Evolutionary conservation across 2,329 filamentous ascomycete genomes (phyloP), one percentile per base, ranked within the genome.

Genomic region (Cercospora sp.): DNA sequence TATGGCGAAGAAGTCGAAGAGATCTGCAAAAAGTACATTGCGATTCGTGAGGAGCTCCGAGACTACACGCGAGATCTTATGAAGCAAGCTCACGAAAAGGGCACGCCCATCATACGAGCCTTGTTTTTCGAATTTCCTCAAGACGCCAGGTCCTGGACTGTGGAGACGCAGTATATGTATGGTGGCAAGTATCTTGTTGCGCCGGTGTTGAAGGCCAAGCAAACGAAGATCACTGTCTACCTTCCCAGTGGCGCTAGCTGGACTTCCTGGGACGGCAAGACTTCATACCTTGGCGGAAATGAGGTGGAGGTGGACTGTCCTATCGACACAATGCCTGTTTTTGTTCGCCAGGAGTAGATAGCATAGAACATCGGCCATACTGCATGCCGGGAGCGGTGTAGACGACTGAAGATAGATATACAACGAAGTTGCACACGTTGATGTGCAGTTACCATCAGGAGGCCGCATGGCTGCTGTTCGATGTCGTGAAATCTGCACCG

Each of bases 141-240:
- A 0, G 88, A 90, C 67, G 59, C 77, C 12, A 77, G 74, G 66
- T 80, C 82, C 16, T 90, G 89, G 88, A 81, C 83, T 4, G 74
- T 89, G 3, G 85, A 87, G 62, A 83, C 84, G 34, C 84, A 90
- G 79, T 90, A 90, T 74, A 86, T 91, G 84, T 91, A 85, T 72
- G 89, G 88, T 0, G 74, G 78, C 16, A 85, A 84, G 74, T 90
- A 89, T 73, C 78, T 90, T 13, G 82, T 85, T 7, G 85, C 82
- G 12, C 88, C 88, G 0, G 81, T 90, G 0, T 72, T 90, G 65
- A 74, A 81, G n/a, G 75, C 85, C 0, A 84, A 83, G 0, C 77
- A 83, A 72, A 79, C 76, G 12, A 81, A 75, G 37, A 80, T 80
- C 5, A 79, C 76, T 5, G 83, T 86, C 0, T 90, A 90, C 74